These are phyloP conservation scores for Aspergillus bertholletiae DNA, from an alignment of 495 filamentous ascomycete genomes.

Conservation along the genomic window DNA sequence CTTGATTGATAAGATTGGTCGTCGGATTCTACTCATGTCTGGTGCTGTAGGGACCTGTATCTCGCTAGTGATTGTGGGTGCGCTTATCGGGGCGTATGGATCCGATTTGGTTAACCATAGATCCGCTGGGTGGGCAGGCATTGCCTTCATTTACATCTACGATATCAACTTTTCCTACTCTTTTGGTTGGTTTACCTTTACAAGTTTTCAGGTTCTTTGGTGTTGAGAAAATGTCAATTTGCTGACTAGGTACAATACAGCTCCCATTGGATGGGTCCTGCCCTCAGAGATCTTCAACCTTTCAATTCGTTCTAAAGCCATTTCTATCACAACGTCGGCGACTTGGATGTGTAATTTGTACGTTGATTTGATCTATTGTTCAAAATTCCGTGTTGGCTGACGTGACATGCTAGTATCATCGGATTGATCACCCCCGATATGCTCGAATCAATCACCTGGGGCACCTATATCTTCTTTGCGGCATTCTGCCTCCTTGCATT, in stretches of 20 bases:
- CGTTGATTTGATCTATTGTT: not conserved
- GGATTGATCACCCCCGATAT: slow-evolving; percentile 75
- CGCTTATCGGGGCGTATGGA: slow-evolving; percentile 64
- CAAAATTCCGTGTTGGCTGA: not conserved
- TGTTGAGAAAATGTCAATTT: not conserved
- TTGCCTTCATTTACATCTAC: slow-evolving; percentile 80
- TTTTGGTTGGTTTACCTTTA: slow-evolving; percentile 24
- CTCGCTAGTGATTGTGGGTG: slow-evolving; percentile 69
- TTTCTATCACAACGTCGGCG: slow-evolving; percentile 36
- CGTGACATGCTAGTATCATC: slow-evolving; percentile 46
- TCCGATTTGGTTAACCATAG: slow-evolving; percentile 53
- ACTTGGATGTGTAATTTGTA: slow-evolving; percentile 46
- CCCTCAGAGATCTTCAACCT: slow-evolving; percentile 41
- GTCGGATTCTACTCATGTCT: slow-evolving; percentile 48
- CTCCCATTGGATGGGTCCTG: slow-evolving; percentile 41
- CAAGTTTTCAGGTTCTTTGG: too few species aligned
- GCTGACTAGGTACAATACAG: slow-evolving; percentile 15
- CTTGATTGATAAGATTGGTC: slow-evolving; percentile 74
- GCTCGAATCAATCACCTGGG: slow-evolving; percentile 66
- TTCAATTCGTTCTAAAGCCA: slow-evolving; percentile 35
- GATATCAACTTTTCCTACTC: slow-evolving; percentile 73
- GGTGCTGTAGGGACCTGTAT: slow-evolving; percentile 55
- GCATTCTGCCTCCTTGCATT: slow-evolving; percentile 63
- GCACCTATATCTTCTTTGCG: slow-evolving; percentile 79
- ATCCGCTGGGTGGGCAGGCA: slow-evolving; percentile 72